A percentile compares a stretch with the other conserved stretches of the same genome.
Evolutionary conservation across 2,329 filamentous ascomycete species (phyloP).

Genomic region (Fusarium sororula): DNA sequence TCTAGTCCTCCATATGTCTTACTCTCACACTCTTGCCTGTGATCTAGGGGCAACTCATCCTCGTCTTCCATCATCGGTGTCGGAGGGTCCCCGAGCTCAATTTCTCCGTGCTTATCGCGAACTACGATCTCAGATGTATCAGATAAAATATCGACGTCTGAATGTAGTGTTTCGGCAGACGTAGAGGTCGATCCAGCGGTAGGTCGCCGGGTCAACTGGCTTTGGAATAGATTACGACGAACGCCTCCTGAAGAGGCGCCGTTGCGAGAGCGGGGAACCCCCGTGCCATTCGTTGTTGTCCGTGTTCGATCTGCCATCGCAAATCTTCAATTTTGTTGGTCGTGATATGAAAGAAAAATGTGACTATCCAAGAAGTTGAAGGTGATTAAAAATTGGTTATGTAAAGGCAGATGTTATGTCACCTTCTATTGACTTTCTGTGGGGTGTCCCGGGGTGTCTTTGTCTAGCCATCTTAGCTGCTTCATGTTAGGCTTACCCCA

Average conservation of each 20-base stretch:
- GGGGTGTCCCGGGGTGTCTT: slow-evolving; percentile 34
- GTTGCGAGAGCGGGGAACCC: slow-evolving; percentile 29
- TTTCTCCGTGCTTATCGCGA: slow-evolving; percentile 69
- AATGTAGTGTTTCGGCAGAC: slow-evolving; percentile 57
- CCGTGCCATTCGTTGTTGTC: slow-evolving; percentile 29
- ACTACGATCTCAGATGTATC: slow-evolving; percentile 68
- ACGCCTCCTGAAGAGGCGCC: slow-evolving; percentile 36
- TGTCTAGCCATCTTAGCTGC: slow-evolving; percentile 17
- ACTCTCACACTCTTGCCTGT: slow-evolving; percentile 66
- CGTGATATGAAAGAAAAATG: neutral
- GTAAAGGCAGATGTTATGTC: slow-evolving; percentile 15
- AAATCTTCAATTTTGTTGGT: neutral
- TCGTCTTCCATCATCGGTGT: slow-evolving; percentile 63
- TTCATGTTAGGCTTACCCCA: neutral
- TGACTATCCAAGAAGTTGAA: slow-evolving; percentile 8
- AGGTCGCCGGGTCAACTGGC: slow-evolving; percentile 66
- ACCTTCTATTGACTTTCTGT: slow-evolving; percentile 36
- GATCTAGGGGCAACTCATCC: slow-evolving; percentile 65
- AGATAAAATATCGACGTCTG: slow-evolving; percentile 58
- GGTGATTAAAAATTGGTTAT: slow-evolving; percentile 1
- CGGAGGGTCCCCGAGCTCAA: slow-evolving; percentile 67
- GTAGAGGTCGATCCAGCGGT: slow-evolving; percentile 53
- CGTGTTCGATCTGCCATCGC: slow-evolving; percentile 41
- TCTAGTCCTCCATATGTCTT: slow-evolving; percentile 35
- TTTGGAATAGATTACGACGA: slow-evolving; percentile 65